phyloP scores from a whole-genome alignment of 768 basidiomycete genomes.

The Leccinellum rugosiceps region DNA sequence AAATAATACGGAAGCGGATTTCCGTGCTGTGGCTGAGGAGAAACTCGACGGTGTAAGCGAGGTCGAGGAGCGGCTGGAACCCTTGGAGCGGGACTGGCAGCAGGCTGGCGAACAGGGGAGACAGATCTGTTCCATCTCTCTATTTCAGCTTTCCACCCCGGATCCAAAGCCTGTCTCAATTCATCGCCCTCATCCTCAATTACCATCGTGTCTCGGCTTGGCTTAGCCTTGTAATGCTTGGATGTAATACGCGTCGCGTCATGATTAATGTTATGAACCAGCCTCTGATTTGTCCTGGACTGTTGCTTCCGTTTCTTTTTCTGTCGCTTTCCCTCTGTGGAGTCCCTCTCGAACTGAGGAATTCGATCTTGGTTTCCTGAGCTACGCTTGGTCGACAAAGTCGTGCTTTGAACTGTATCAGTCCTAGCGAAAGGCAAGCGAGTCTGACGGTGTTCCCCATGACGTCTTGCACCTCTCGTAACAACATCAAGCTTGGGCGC shows the following conservation, averaged over 20 bases:
- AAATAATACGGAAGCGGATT: conserved; percentile 15
- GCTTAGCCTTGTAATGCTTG: conserved; percentile 15
- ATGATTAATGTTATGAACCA: conserved; percentile 39
- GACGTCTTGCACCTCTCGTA: conserved; percentile 35
- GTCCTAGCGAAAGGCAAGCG: conserved; percentile 34
- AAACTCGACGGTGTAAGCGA: conserved; percentile 15
- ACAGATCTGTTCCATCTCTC: conserved; percentile 30
- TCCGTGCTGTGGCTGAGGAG: conserved; percentile 9
- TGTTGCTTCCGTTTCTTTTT: conserved; percentile 29
- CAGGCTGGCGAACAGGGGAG: conserved; percentile 12
- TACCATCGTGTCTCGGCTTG: conserved; percentile 29
- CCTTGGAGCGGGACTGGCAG: conserved; percentile 1
- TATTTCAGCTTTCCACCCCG: conserved; percentile 33
- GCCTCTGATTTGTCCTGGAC: conserved; percentile 26
- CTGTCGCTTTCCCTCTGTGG: conserved; percentile 3
- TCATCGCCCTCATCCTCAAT: conserved; percentile 41
- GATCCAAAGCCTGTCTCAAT: conserved; percentile 41
- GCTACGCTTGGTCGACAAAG: conserved; percentile 5
- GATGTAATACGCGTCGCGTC: conserved; percentile 37
- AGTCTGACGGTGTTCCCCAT: conserved; percentile 37
- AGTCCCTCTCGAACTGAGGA: conserved; percentile 7
- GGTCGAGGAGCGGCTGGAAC: conserved; percentile 5
- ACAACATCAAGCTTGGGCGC: conserved; percentile 34
- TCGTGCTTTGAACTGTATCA: conserved; percentile 6
- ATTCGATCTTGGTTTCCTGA: conserved; percentile 9